phyloP scores from a whole-genome alignment of 768 basidiomycete genomes.

The Russula sp. region DNA sequence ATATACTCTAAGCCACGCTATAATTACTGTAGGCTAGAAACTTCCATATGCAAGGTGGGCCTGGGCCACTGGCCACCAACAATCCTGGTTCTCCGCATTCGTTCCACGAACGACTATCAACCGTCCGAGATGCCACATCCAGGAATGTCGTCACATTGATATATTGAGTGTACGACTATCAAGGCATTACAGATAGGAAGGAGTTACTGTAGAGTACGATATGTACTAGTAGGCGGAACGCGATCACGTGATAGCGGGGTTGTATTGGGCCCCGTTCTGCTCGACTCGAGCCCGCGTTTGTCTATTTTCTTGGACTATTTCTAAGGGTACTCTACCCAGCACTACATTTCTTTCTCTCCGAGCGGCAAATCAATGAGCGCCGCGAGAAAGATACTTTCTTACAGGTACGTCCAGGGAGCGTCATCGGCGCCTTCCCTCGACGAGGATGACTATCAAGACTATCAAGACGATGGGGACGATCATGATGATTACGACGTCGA shows the following conservation, averaged over 20 bases:
- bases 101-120: too few relatives aligned
- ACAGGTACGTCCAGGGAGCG: conserved; percentile 23
- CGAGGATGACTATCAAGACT: conserved; percentile 22
- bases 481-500: conserved; percentile 18
- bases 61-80: too few relatives aligned
- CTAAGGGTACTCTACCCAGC: background rate
- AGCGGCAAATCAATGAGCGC: conserved; percentile 1
- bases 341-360: background rate
- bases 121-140: too few relatives aligned
- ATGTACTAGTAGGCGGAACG: background rate
- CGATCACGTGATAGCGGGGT: conserved; percentile 17
- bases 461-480: conserved; percentile 11
- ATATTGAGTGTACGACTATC: too few relatives aligned
- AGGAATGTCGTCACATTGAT: too few relatives aligned
- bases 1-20: too few relatives aligned
- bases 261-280: too few relatives aligned
- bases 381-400: conserved; percentile 17
- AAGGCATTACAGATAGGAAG: too few relatives aligned
- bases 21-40: too few relatives aligned
- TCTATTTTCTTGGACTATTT: background rate
- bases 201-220: too few relatives aligned
- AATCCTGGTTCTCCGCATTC: too few relatives aligned
- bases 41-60: too few relatives aligned
- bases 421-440: conserved; percentile 20
- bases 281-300: background rate